Evolutionary conservation across 306 rosid species (phyloP), one percentile per base, ranked within the genome.

Genomic region (Vigna nakashimae): DNA sequence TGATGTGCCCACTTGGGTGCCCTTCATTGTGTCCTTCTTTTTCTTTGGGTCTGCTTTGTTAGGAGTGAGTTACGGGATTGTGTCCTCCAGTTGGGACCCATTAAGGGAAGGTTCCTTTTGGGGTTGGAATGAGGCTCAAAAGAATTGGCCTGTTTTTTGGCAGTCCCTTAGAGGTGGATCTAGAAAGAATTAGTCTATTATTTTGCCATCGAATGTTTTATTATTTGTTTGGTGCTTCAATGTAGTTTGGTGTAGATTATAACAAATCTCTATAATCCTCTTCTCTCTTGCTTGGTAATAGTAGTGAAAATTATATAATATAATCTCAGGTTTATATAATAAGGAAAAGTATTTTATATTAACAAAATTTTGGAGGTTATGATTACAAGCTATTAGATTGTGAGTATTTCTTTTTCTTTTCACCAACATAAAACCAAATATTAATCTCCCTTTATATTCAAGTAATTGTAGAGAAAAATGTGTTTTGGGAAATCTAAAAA

Each of bases 41-140:
- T 94, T 92, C 92, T 92, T 89, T 78, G 98, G 97, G 26, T 88
- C 98, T 38, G 97, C 97, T 9, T 73, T 94, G n/a, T 74, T 88
- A 48, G 98, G 97, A 4, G 97, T 94, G 53, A 94, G 98, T 80
- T 94, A 94, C 82, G 98, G 97, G 75, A 94, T 92, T 83, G 98
- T 90, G 76, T 94, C 98, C 83, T 83, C 97, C 30, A 92, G 97
- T 64, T 91, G 97, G 97, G 94, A 88, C 76, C 98, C 96, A 16
- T 10, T 85, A 52, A 90, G 92, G 77, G 92, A 85, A 80, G 96
- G 93, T 1, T 84, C 94, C 4, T 71, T 90, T 46, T 72, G 86
- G 86, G 94, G 90, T 4, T 90, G 92, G 98, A 89, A 73, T 57
- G 90, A 89, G 68, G 96, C 94, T 73, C 83, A 76, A 45, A 92